Base-by-base conservation (phyloP, 805 yeast species). In the Yueomyces sinensis region DNA sequence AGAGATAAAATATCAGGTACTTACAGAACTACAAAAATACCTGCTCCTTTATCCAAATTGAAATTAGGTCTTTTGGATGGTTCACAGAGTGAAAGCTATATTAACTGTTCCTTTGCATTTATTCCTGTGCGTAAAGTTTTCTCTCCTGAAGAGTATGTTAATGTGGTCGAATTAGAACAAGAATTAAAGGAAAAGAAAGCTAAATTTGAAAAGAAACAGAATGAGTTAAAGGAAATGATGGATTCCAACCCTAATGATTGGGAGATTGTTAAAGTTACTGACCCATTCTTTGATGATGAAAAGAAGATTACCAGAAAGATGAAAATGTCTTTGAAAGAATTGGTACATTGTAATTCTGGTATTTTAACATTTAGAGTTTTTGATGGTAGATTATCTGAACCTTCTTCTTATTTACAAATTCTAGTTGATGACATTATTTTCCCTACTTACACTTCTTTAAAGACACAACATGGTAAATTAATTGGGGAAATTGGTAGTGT, bases 401-500 rank as follows among this genome's bases (percentile, higher is more conserved):
- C 61, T n/a, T 73, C 70, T 35, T 67, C 74, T 17, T 77, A 70
- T 42, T 54, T 89, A 24, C 89, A 83, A 52, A 68, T 73, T 0
- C 78, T 68, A 53, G 74, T 81, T 45, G 95, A 87, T 56, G 75
- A 72, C 47, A 68, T 61, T 37, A 79, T 82, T 3, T 73, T 71
- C 52, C 65, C 80, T 9, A 68, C 74, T 30, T 76, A 59, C 48
- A 65, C 64, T 6, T 60, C 81, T 19, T 68, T 71, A 13, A 62
- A 61, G 38, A 58, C 14, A 49, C 49, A 34, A 41, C 47, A 16
- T 38, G 51, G 13, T 52, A 51, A 30, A 39, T 57, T 24, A 64
- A 65, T 27, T 62, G 65, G 37, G 15, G 28, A 25, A 25, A 69
- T 77, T 9, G 79, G 82, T 34, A 94, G 83, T 52, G 73, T 60